A percentile compares a stretch with the other conserved stretches of the same genome.
Evolutionary conservation across 306 rosid genomes (phyloP).

Genomic region (Crataegus laevigata): DNA sequence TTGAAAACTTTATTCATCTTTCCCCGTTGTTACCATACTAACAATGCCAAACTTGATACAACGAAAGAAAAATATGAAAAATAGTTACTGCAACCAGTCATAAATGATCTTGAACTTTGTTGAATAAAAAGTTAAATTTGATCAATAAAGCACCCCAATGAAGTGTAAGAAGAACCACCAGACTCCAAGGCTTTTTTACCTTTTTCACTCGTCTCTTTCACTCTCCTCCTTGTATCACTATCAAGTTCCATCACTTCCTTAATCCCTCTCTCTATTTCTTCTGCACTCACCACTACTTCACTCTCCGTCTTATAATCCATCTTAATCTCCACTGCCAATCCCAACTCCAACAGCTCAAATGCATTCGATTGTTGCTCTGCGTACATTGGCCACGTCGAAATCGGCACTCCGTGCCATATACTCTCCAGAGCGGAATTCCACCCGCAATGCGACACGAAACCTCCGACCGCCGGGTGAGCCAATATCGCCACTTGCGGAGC

Average conservation of each 20-base stretch:
- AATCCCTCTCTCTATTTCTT: constrained; percentile 8
- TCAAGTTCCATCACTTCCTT: constrained; percentile 2
- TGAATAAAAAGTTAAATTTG: background rate
- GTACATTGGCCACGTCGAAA: constrained; percentile 21
- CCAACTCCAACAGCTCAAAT: constrained; percentile 14
- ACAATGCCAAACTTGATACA: too few species aligned
- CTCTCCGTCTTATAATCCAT: background rate
- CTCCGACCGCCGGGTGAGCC: constrained; percentile 13
- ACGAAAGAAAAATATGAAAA: too few species aligned
- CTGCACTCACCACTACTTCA: background rate
- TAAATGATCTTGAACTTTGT: too few species aligned
- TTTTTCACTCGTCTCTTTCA: constrained; percentile 2
- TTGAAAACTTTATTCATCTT: too few species aligned
- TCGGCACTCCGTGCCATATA: constrained; percentile 17
- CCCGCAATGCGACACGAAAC: constrained; percentile 25
- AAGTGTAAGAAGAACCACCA: constrained; percentile 15
- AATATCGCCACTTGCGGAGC: constrained; percentile 14
- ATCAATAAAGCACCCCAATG: background rate
- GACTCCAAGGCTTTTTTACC: constrained; percentile 1
- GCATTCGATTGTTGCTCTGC: constrained; percentile 19
- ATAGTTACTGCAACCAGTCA: too few species aligned
- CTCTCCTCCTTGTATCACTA: background rate
- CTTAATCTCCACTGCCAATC: constrained; percentile 6
- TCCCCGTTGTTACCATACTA: too few species aligned
- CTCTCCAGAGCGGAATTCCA: constrained; percentile 26